phyloP scores from a whole-genome alignment of 108 stramenopile genomes.

The Skeletonema potamos region DNA sequence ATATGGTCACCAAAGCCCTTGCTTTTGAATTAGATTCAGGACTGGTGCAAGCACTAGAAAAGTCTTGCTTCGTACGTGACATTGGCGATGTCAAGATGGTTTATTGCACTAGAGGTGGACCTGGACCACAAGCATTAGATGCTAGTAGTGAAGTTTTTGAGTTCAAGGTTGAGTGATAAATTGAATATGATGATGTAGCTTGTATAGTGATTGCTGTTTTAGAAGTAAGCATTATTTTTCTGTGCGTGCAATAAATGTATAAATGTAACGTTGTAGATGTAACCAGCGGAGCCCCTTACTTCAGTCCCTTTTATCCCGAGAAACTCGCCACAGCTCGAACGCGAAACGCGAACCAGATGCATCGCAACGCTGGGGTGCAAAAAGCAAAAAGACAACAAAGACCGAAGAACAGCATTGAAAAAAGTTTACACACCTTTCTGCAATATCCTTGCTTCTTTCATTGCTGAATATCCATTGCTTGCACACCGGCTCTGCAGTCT shows the following conservation, averaged over 20 bases:
- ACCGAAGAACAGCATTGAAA: background rate
- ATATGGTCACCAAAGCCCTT: conserved; percentile 36
- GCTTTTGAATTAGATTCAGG: conserved; percentile 47
- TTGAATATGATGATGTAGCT: background rate
- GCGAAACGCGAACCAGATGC: no score
- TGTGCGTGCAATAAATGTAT: no score
- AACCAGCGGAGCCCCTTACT: no score
- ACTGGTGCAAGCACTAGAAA: conserved; percentile 62
- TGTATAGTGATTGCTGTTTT: background rate
- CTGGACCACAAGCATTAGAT: conserved; percentile 68
- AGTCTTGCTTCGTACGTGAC: conserved; percentile 55
- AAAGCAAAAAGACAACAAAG: no score
- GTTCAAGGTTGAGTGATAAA: conserved; percentile 21
- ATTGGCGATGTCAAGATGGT: conserved; percentile 81
- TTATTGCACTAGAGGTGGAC: conserved; percentile 79
- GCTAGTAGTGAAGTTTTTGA: conserved; percentile 17
- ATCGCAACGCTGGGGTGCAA: no score
- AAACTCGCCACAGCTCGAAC: no score
- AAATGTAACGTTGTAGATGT: no score
- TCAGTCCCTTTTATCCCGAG: no score
- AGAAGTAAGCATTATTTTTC: background rate
- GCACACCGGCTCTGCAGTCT: background rate
- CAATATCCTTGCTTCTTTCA: no score
- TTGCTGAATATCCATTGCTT: no score
- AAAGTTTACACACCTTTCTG: no score